Evolutionary conservation across 1,284 basidiomycete species (phyloP).

Genomic region (Takashimella koratensis): DNA sequence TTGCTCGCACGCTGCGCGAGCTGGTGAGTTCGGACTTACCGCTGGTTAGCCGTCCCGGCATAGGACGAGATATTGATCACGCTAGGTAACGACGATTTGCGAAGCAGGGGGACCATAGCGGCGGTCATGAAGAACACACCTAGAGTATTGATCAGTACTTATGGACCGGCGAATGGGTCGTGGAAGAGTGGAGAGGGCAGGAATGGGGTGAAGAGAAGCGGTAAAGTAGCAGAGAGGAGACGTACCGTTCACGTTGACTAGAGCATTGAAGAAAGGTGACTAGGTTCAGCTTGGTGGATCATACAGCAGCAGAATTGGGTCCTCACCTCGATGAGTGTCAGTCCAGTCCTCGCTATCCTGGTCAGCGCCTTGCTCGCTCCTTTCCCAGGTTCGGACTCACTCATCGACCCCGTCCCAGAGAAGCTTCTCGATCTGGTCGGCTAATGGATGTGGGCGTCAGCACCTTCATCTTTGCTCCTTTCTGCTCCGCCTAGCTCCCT

Average conservation of each 20-base stretch:
- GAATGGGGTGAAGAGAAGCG: no score
- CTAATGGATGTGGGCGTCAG: constrained; percentile 5
- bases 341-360: constrained; percentile 5
- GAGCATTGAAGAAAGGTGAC: no score
- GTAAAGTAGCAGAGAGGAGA: background rate
- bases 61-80: constrained; percentile 45
- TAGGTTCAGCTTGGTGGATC: background rate
- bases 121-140: constrained; percentile 45
- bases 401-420: constrained; percentile 30
- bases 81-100: constrained; percentile 33
- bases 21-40: constrained; percentile 12
- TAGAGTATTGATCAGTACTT: no score
- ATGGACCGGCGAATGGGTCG: no score
- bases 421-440: constrained; percentile 25
- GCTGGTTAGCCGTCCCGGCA: constrained; percentile 38
- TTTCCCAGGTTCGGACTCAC: constrained; percentile 10
- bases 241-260: constrained; percentile 35
- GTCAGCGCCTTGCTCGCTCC: background rate
- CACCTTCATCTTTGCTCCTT: background rate
- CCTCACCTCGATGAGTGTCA: background rate
- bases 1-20: background rate
- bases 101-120: constrained; percentile 37
- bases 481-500: no score
- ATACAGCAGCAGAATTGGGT: background rate
- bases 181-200: background rate